Conservation (phyloP, 225 moss, liverwort and hornwort genomes). For the Sphagnum tenellum region DNA sequence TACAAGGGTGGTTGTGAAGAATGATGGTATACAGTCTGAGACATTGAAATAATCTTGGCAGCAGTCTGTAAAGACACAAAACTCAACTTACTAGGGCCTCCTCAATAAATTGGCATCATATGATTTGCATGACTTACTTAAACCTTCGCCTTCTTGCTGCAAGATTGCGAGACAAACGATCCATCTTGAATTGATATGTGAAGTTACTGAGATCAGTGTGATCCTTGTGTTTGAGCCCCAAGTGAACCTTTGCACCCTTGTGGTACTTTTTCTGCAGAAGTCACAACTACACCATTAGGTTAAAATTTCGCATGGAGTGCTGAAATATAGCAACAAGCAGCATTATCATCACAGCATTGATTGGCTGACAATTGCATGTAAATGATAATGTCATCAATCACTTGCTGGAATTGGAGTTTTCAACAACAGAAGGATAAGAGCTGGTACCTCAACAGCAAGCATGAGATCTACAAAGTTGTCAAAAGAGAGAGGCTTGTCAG, state of each 20-base stretch:
- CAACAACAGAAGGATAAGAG: neutral
- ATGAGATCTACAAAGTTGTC: conserved; percentile 52
- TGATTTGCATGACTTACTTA: conserved; percentile 20
- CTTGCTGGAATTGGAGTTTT: no score
- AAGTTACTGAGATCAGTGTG: conserved; percentile 31
- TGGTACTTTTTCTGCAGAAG: conserved; percentile 51
- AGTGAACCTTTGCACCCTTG: conserved; percentile 31
- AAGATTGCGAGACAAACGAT: conserved; percentile 65
- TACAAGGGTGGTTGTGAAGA: no score
- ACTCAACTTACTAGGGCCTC: neutral
- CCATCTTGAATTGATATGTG: conserved; percentile 78
- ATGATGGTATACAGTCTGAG: no score
- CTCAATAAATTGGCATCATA: neutral
- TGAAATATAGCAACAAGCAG: no score
- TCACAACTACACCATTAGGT: no score
- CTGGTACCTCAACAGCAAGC: conserved; percentile 47
- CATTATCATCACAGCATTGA: no score
- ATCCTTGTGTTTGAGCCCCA: conserved; percentile 64
- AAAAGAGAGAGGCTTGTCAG: conserved; percentile 43
- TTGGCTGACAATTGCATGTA: no score
- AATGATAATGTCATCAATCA: no score
- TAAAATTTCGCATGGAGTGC: no score
- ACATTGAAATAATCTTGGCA: no score
- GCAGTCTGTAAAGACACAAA: neutral
- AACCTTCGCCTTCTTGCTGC: conserved; percentile 70